Conservation (phyloP, 495 filamentous ascomycete genomes). For the Talaromyces adpressus region DNA sequence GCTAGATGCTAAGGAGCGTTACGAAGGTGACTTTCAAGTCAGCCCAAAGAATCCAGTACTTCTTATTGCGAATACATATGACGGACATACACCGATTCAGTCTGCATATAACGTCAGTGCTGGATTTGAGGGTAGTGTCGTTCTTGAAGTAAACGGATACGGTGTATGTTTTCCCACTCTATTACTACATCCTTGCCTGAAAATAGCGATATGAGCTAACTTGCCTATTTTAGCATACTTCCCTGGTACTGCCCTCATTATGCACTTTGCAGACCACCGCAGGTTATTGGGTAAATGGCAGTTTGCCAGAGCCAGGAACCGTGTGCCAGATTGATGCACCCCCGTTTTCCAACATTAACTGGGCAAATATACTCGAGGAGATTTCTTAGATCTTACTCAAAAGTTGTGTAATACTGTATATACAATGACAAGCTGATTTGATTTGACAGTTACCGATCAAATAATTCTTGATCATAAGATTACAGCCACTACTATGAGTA, state of each 20-base stretch:
- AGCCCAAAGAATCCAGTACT: no score
- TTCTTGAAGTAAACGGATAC: constrained; percentile 32
- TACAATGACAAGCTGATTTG: neutral
- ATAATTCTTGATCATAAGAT: neutral
- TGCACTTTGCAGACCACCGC: constrained; percentile 25
- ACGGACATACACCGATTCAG: constrained; percentile 36
- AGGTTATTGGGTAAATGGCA: constrained; percentile 29
- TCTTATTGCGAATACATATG: no score
- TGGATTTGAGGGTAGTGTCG: constrained; percentile 34
- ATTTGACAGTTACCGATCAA: neutral
- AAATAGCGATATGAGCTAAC: neutral
- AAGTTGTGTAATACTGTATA: neutral
- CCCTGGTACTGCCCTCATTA: constrained; percentile 24
- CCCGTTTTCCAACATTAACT: constrained; percentile 6
- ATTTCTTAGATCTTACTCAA: neutral
- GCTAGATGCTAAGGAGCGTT: no score
- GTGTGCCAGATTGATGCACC: constrained; percentile 17
- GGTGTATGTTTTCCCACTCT: constrained; percentile 26
- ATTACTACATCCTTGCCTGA: neutral
- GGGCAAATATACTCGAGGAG: neutral
- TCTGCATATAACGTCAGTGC: constrained; percentile 37
- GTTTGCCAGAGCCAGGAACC: constrained; percentile 25
- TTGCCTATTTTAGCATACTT: constrained; percentile 21
- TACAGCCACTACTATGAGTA: no score
- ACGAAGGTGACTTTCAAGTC: no score